phyloP scores from a whole-genome alignment of 2,329 filamentous ascomycete genomes.

The Phialophora verrucosa region DNA sequence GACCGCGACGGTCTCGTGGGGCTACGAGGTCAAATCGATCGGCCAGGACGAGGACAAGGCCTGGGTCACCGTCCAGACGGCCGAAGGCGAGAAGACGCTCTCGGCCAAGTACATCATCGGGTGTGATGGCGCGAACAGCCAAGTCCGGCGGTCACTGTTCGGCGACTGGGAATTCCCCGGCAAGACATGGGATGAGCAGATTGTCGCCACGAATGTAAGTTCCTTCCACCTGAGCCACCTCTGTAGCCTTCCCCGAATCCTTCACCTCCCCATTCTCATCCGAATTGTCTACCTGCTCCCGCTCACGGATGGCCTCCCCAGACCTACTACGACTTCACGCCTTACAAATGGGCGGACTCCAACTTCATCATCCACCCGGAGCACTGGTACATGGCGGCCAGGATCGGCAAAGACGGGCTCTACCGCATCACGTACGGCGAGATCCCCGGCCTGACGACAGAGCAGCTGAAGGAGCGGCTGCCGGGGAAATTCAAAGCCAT shows the following conservation, averaged over 20 bases:
- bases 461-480: conserved; percentile 61
- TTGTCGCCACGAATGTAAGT: conserved; percentile 38
- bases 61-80: conserved; percentile 32
- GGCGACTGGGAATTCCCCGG: conserved; percentile 32
- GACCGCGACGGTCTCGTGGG: conserved; percentile 51
- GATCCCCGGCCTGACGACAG: conserved; percentile 56
- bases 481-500: conserved; percentile 63
- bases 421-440: conserved; percentile 72
- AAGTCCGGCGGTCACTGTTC: conserved; percentile 29
- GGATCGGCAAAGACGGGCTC: conserved; percentile 63
- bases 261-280: neutral
- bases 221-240: neutral
- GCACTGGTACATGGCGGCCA: conserved; percentile 68
- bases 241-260: neutral
- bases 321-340: conserved; percentile 67
- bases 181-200: conserved; percentile 37
- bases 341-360: conserved; percentile 44
- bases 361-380: conserved; percentile 67
- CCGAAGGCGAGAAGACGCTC: conserved; percentile 25
- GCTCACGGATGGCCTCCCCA: conserved; percentile 40
- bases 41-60: conserved; percentile 35
- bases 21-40: conserved; percentile 45
- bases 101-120: conserved; percentile 50
- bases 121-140: conserved; percentile 45
- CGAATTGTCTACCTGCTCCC: neutral